Conservation (phyloP, 1,284 basidiomycete species). For the Inonotus obliquus region DNA sequence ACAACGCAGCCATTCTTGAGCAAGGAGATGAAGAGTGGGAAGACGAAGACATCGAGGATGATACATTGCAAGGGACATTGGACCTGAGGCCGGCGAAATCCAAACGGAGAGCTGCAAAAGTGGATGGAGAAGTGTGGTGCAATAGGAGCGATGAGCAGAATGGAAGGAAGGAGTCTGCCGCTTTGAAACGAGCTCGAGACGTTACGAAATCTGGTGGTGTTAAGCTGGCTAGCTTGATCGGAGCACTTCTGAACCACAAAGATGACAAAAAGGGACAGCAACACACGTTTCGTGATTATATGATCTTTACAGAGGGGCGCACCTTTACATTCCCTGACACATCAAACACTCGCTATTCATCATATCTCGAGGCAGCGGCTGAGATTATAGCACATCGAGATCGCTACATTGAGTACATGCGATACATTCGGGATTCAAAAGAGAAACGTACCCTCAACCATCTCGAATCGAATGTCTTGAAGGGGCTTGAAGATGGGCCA, state of each 20-base stretch:
- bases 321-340: conserved; percentile 14
- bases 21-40: background rate
- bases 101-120: too few relatives aligned
- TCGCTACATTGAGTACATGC: background rate
- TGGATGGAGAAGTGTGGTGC: too few relatives aligned
- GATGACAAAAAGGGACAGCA: conserved; percentile 27
- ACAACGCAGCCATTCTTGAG: background rate
- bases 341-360: conserved; percentile 1
- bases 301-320: conserved; percentile 8
- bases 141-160: conserved; percentile 1
- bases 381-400: background rate
- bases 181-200: conserved; percentile 25
- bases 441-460: conserved; percentile 12
- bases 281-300: conserved; percentile 24
- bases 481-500: conserved; percentile 4
- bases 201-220: conserved; percentile 26
- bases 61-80: too few relatives aligned
- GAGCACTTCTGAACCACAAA: conserved; percentile 31
- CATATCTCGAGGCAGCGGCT: background rate
- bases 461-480: conserved; percentile 14
- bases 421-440: background rate
- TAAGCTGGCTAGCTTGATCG: conserved; percentile 28
- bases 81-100: too few relatives aligned
- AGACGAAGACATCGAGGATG: too few relatives aligned
- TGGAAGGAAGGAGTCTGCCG: too few relatives aligned